Base-by-base conservation (phyloP, 2,329 filamentous ascomycete species). In the Aschersonia sp. region DNA sequence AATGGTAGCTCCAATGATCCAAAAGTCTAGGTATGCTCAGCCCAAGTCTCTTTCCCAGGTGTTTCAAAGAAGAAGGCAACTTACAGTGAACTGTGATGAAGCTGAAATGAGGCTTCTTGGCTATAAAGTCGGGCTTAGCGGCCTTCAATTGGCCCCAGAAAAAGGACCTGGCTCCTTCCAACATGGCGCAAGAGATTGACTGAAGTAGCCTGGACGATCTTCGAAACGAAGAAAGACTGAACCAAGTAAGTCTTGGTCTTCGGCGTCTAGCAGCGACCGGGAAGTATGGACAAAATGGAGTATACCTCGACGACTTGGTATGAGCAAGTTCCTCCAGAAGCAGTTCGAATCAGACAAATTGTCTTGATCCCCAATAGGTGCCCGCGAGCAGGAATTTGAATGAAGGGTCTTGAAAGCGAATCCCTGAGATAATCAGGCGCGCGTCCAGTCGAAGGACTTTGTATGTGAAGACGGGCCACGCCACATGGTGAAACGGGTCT, bases 1-100 rank as follows among this genome's bases (percentile, higher is more conserved):
- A 2, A 98, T 69, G 5, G 77, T 72, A 63, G 85, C 78, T 51
- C 76, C 70, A 49, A 96, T 74, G 53, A 98, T 83, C 68, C 87
- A 95, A 49, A 83, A 73, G 61, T 97, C 83, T 86, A 48, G 44
- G 8, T 5, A 22, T 22, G 8, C 1, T 29, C 41, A n/a, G 30
- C n/a, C n/a, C 35, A 11, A 11, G 9, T 12, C 12, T 35, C 12
- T 44, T 22, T 8, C 40, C 22, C 29, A 35, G 22, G 22, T 22
- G 8, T 14, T 4, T 30, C n/a, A 42, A 39, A 35, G n/a, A 11
- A 29, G 29, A 12, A 10, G 46, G 6, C 35, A 6, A 70, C 78
- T 64, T 67, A 86, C 83, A 94, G 59, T 94, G 87, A 12, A 79
- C 71, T 1, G 81, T 81, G 51, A 92, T 88, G 62, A 90, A 94